phyloP scores from a whole-genome alignment of 2,329 filamentous ascomycete genomes.

The Raffaelea deltoideospora region DNA sequence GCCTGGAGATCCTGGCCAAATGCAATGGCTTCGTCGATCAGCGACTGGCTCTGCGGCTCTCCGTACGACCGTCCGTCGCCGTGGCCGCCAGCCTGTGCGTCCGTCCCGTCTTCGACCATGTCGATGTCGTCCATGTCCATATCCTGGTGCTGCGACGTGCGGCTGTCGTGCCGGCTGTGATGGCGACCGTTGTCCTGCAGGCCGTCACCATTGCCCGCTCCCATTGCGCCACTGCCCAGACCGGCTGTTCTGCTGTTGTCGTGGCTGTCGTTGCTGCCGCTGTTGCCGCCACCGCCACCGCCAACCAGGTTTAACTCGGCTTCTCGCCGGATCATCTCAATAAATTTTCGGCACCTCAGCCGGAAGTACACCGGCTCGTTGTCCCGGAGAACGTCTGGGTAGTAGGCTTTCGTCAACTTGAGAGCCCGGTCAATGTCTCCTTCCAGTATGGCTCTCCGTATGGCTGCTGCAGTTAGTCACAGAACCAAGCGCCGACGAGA shows the following conservation, averaged over 20 bases:
- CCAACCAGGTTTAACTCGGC: slow-evolving; percentile 44
- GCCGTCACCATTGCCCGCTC: not conserved
- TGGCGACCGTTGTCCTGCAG: not conserved
- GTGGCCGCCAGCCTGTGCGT: too few species aligned
- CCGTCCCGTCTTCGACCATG: too few species aligned
- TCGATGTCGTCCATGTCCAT: slow-evolving; percentile 47
- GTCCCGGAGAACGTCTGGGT: slow-evolving; percentile 63
- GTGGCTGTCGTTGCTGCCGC: too few species aligned
- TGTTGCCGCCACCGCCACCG: slow-evolving; percentile 27
- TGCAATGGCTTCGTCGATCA: slow-evolving; percentile 55
- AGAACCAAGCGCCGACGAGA: slow-evolving; percentile 1
- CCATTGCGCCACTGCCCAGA: not conserved
- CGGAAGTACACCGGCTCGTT: slow-evolving; percentile 81
- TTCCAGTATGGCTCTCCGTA: slow-evolving; percentile 73
- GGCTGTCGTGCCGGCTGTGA: slow-evolving; percentile 1
- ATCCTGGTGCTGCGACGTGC: slow-evolving; percentile 29
- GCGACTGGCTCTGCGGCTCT: slow-evolving; percentile 17
- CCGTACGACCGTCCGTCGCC: slow-evolving; percentile 17
- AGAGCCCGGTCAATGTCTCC: slow-evolving; percentile 85
- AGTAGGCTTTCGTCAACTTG: slow-evolving; percentile 64
- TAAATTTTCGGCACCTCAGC: slow-evolving; percentile 77
- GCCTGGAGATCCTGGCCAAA: slow-evolving; percentile 68
- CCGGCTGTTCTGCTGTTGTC: too few species aligned
- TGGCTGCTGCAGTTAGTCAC: slow-evolving; percentile 39
- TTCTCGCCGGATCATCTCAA: slow-evolving; percentile 77